Conservation (phyloP, 2,329 filamentous ascomycete species). For the Coniochaeta hoffmannii region DNA sequence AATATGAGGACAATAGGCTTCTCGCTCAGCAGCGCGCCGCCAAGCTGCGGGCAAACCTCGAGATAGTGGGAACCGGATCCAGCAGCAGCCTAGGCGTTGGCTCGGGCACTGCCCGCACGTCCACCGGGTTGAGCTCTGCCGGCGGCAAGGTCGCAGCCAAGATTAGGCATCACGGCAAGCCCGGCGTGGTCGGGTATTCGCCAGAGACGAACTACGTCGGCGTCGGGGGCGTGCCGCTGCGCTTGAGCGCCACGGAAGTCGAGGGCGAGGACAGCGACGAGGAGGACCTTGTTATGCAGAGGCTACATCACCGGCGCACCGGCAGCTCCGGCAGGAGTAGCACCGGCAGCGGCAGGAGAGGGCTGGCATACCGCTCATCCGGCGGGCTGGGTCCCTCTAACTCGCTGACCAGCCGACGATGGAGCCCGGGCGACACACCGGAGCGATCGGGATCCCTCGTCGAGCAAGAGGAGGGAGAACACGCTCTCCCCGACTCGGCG, state of each 20-base stretch:
- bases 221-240: conserved; percentile 76
- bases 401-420: conserved; percentile 28
- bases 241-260: conserved; percentile 90
- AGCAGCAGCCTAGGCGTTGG: conserved; percentile 34
- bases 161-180: conserved; percentile 81
- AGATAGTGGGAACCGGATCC: conserved; percentile 61
- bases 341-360: conserved; percentile 44
- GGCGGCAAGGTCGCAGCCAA: conserved; percentile 67
- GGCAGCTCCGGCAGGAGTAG: conserved; percentile 72
- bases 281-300: conserved; percentile 47
- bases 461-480: conserved; percentile 31
- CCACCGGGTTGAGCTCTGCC: conserved; percentile 53
- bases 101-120: conserved; percentile 39
- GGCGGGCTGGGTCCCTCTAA: conserved; percentile 29
- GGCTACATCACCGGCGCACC: conserved; percentile 59
- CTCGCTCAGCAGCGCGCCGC: conserved; percentile 78
- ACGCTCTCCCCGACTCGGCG: conserved; percentile 29
- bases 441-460: conserved; percentile 46
- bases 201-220: conserved; percentile 68
- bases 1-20: conserved; percentile 82
- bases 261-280: conserved; percentile 81
- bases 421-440: conserved; percentile 49
- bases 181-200: conserved; percentile 69
- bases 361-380: conserved; percentile 42
- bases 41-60: conserved; percentile 76